Evolutionary conservation across 2,329 filamentous ascomycete genomes (phyloP).

Genomic region (Fusarium multiceps): DNA sequence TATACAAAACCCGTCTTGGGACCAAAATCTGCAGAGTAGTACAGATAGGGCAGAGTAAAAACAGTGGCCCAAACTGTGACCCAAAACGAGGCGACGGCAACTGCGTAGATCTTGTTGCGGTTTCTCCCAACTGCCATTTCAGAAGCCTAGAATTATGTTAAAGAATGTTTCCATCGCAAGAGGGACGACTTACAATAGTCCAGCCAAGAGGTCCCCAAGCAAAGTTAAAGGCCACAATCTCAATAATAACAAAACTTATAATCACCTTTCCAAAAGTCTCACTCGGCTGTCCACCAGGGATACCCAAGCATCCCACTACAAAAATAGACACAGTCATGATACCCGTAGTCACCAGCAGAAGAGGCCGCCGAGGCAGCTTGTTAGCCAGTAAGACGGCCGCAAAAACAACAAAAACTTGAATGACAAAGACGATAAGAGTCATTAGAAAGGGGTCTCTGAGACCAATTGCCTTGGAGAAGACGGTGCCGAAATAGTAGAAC

Average conservation of each 20-base stretch:
- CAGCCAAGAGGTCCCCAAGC: conserved; percentile 54
- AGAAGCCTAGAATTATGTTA: conserved; percentile 46
- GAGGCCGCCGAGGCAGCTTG: conserved; percentile 53
- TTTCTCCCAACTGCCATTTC: conserved; percentile 62
- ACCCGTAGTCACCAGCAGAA: conserved; percentile 53
- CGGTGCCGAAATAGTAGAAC: conserved; percentile 58
- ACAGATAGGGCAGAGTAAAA: conserved; percentile 56
- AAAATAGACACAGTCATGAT: conserved; percentile 56
- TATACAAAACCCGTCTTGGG: conserved; percentile 55
- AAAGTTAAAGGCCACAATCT: conserved; percentile 59
- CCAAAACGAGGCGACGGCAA: conserved; percentile 58
- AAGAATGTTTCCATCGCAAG: not conserved
- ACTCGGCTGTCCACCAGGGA: conserved; percentile 44
- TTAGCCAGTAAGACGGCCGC: conserved; percentile 55
- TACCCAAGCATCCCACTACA: conserved; percentile 56
- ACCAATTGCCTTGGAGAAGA: conserved; percentile 57
- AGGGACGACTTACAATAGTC: conserved; percentile 48
- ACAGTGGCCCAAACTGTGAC: conserved; percentile 55
- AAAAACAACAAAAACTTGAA: conserved; percentile 57
- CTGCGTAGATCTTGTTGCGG: conserved; percentile 48
- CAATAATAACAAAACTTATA: conserved; percentile 56
- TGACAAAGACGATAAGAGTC: conserved; percentile 55
- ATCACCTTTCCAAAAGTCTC: conserved; percentile 53
- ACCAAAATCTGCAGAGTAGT: conserved; percentile 53
- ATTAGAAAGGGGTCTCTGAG: conserved; percentile 56